A percentile compares a stretch with the other conserved stretches of the same genome.
phyloP scores from a whole-genome alignment of 225 moss, liverwort and hornwort genomes.

The Ulota crispa region DNA sequence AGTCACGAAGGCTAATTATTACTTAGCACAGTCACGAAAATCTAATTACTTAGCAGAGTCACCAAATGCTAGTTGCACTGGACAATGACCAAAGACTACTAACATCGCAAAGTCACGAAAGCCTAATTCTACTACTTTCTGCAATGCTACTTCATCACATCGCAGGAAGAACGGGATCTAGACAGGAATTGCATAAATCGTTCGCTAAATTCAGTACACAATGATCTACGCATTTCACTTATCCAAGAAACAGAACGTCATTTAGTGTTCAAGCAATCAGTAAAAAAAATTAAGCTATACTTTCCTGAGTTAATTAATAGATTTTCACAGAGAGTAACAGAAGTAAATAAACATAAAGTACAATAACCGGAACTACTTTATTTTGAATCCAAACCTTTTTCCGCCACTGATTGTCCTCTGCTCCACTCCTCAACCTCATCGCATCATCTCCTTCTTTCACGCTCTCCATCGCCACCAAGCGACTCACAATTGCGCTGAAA shows the following conservation, averaged over 20 bases:
- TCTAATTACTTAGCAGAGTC: background rate
- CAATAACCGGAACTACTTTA: background rate
- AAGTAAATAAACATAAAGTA: background rate
- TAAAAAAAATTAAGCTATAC: background rate
- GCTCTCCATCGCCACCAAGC: background rate
- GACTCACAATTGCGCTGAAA: background rate
- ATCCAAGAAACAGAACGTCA: background rate
- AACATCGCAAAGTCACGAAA: background rate
- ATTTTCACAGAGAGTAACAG: background rate
- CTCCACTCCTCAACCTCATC: slow-evolving; percentile 6
- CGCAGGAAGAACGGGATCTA: background rate
- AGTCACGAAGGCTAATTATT: background rate
- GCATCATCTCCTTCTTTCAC: slow-evolving; percentile 15
- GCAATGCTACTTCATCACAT: background rate
- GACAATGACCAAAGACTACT: background rate
- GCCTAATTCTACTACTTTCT: background rate
- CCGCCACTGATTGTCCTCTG: slow-evolving; percentile 40
- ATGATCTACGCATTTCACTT: background rate
- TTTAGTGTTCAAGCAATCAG: background rate
- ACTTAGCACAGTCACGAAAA: background rate
- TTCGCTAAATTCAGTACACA: background rate
- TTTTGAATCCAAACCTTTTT: slow-evolving; percentile 31
- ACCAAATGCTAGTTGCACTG: background rate
- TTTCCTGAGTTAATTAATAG: background rate
- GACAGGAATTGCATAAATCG: background rate